These are phyloP conservation scores for Albophoma yamanashiensis DNA, from an alignment of 2,329 filamentous ascomycete species.

Conservation along the genomic window DNA sequence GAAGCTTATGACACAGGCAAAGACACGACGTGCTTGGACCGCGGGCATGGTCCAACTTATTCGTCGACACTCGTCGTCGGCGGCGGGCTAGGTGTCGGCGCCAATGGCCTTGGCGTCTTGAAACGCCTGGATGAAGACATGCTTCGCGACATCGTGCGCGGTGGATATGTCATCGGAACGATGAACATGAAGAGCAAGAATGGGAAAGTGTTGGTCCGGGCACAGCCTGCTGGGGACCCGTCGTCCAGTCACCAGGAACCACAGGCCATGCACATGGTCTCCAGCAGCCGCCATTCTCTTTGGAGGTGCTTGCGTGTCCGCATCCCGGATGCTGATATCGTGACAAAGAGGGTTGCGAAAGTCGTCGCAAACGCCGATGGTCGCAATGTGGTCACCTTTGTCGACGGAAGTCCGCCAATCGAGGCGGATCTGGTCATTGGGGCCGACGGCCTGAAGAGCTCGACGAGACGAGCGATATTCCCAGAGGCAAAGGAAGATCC, in stretches of 20 bases:
- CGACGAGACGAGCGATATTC: constrained; percentile 10
- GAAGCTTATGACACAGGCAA: constrained; percentile 11
- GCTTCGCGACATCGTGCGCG: constrained; percentile 10
- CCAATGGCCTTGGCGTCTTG: constrained; percentile 14
- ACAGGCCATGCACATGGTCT: constrained; percentile 9
- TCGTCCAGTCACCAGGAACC: background rate
- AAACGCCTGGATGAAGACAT: constrained; percentile 11
- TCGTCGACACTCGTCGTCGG: constrained; percentile 13
- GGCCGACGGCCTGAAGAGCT: constrained; percentile 12
- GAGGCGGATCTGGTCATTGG: constrained; percentile 15
- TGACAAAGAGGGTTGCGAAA: constrained; percentile 9
- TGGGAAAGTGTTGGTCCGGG: constrained; percentile 9
- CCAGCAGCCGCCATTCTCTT: constrained; percentile 12
- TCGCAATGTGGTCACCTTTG: constrained; percentile 10
- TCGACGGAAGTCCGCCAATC: constrained; percentile 8
- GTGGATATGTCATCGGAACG: constrained; percentile 10
- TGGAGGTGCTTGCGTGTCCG: constrained; percentile 12
- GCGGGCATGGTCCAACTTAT: constrained; percentile 10
- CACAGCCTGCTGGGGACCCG: constrained; percentile 5
- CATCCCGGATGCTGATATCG: constrained; percentile 9
- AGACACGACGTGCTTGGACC: constrained; percentile 7
- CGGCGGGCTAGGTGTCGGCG: constrained; percentile 11
- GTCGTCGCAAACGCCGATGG: constrained; percentile 8
- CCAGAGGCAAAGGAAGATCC: constrained; percentile 8
- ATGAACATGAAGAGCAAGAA: constrained; percentile 13